Percentiles rank a stretch among this genome's conserved stretches.
These are phyloP conservation scores for Pleurotus tuoliensis DNA, from an alignment of 768 basidiomycete genomes.

Conservation along the genomic window DNA sequence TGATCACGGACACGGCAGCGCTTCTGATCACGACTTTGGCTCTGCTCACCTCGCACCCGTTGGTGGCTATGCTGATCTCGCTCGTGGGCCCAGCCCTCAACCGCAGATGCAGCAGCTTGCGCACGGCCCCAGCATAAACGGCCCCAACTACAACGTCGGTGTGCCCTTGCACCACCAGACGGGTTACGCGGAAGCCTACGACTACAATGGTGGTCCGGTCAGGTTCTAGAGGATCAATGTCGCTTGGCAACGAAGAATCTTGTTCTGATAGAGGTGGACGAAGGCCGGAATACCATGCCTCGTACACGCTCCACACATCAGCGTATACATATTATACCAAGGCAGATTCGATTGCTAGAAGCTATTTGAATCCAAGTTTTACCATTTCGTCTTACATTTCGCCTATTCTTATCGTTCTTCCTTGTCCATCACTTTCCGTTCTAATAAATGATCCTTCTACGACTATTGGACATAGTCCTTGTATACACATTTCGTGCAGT, in stretches of 20 bases:
- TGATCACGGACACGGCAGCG: conserved; percentile 25
- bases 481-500: background rate
- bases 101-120: conserved; percentile 58
- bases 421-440: background rate
- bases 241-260: background rate
- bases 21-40: conserved; percentile 73
- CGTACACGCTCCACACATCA: background rate
- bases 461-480: conserved; percentile 7
- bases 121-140: conserved; percentile 45
- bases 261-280: conserved; percentile 2
- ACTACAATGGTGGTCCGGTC: conserved; percentile 20
- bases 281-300: background rate
- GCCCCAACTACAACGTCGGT: conserved; percentile 45
- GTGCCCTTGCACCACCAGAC: conserved; percentile 63
- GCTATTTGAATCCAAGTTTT: background rate
- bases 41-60: conserved; percentile 55
- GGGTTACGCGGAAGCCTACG: conserved; percentile 32
- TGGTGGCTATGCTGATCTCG: conserved; percentile 79
- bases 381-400: background rate
- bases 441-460: background rate
- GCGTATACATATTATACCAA: conserved; percentile 5
- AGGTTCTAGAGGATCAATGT: background rate
- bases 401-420: background rate
- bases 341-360: background rate
- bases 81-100: conserved; percentile 70